Conservation (phyloP, 768 basidiomycete genomes). For the Leccinum subgranulosum region DNA sequence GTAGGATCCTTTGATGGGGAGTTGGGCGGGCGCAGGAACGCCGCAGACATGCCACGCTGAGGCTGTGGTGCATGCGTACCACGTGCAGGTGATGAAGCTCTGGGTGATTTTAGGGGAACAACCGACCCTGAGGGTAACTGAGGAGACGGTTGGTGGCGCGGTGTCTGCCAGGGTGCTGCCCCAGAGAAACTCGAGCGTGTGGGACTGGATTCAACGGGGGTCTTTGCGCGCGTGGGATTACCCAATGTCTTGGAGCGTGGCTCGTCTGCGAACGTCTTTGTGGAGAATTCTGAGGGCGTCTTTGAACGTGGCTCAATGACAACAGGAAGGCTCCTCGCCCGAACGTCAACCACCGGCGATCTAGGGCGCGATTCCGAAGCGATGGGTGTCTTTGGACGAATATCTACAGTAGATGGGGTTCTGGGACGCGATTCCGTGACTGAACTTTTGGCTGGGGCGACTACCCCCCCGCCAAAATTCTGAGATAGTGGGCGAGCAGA, state of each 20-base stretch:
- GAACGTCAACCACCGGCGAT: constrained; percentile 18
- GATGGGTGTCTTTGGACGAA: constrained; percentile 18
- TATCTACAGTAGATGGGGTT: constrained; percentile 15
- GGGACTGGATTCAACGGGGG: constrained; percentile 14
- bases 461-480: constrained; percentile 12
- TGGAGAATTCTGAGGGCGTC: constrained; percentile 16
- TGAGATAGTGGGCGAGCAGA: constrained; percentile 20
- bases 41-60: constrained; percentile 48
- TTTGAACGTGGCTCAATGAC: constrained; percentile 16
- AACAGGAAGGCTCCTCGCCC: constrained; percentile 9
- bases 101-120: constrained; percentile 10
- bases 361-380: constrained; percentile 18
- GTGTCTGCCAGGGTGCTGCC: constrained; percentile 22
- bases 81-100: constrained; percentile 39
- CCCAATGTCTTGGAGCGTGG: constrained; percentile 20
- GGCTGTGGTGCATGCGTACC: constrained; percentile 41
- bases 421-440: constrained; percentile 21
- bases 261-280: constrained; percentile 16
- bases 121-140: constrained; percentile 33
- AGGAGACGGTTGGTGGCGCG: constrained; percentile 29
- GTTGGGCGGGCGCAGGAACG: constrained; percentile 49
- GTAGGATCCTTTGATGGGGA: constrained; percentile 66
- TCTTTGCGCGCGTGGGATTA: constrained; percentile 18
- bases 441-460: constrained; percentile 12
- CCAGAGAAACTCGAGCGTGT: constrained; percentile 16